phyloP scores from a whole-genome alignment of 345 rosid species.

The Melastoma malabathricum region DNA sequence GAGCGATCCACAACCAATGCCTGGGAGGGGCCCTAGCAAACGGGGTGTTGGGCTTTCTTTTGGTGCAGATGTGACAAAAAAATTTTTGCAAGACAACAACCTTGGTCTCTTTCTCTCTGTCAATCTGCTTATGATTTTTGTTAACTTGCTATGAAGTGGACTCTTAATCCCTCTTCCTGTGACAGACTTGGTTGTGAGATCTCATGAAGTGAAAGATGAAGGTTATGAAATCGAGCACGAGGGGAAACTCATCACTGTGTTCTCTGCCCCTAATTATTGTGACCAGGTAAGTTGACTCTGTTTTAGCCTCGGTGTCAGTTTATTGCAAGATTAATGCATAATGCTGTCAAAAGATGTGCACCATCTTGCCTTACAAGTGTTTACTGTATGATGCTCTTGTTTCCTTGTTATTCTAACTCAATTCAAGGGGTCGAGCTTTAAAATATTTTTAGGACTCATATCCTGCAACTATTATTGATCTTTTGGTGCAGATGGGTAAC shows the following conservation, averaged over 20 bases:
- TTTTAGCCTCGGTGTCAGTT: too few species aligned
- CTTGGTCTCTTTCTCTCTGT: slow-evolving; percentile 35
- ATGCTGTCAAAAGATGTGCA: too few species aligned
- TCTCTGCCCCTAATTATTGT: slow-evolving; percentile 98
- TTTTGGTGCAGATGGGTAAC: slow-evolving; percentile 75
- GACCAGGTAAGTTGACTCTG: slow-evolving; percentile 56
- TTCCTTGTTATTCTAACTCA: too few species aligned
- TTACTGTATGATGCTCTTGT: too few species aligned
- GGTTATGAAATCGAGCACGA: slow-evolving; percentile 96
- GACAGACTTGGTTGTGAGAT: slow-evolving; percentile 74
- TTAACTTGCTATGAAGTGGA: slow-evolving; percentile 1
- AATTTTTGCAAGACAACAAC: slow-evolving; percentile 78
- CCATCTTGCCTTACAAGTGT: too few species aligned
- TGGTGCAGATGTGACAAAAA: slow-evolving; percentile 83
- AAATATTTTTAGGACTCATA: not conserved
- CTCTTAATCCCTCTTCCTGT: slow-evolving; percentile 4
- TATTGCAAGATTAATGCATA: too few species aligned
- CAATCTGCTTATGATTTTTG: not conserved
- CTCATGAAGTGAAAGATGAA: slow-evolving; percentile 97
- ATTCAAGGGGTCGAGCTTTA: too few species aligned
- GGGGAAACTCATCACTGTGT: slow-evolving; percentile 90
- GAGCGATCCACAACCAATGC: slow-evolving; percentile 97
- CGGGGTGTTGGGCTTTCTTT: slow-evolving; percentile 94
- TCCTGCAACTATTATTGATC: not conserved
- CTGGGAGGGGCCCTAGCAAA: slow-evolving; percentile 97